Evolutionary conservation across 2,329 filamentous ascomycete genomes (phyloP).

Genomic region (Coniella vitis): DNA sequence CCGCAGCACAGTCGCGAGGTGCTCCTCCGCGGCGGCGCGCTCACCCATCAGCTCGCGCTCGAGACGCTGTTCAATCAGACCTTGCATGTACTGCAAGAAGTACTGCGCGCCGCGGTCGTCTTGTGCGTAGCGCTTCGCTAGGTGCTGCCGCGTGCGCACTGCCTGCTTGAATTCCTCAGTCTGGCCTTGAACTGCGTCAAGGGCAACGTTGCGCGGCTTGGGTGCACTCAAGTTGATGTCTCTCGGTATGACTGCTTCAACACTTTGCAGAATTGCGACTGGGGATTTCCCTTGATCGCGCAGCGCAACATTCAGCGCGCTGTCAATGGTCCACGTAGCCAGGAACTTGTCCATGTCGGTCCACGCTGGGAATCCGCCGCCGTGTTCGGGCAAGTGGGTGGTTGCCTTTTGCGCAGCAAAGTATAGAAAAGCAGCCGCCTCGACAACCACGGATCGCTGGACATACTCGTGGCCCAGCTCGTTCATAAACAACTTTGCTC

Average conservation of each 20-base stretch:
- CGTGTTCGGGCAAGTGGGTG: not conserved
- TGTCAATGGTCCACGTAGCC: constrained; percentile 7
- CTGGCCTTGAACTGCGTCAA: not conserved
- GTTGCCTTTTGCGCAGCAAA: constrained; percentile 11
- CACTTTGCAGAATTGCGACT: not conserved
- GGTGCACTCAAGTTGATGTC: not conserved
- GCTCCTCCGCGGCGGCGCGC: not conserved
- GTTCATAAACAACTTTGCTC: constrained; percentile 19
- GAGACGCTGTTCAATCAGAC: not conserved
- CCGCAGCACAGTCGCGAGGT: not conserved
- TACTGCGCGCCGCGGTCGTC: not conserved
- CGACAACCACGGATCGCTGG: constrained; percentile 18
- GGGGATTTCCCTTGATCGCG: not conserved
- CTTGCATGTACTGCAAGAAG: not conserved
- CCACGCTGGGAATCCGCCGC: constrained; percentile 14
- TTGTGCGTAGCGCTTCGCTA: not conserved
- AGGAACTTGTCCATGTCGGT: constrained; percentile 19
- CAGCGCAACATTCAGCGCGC: constrained; percentile 12
- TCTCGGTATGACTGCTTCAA: not conserved
- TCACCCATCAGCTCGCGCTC: not conserved
- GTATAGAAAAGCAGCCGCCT: constrained; percentile 21
- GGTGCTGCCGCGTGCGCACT: not conserved
- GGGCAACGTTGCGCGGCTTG: not conserved
- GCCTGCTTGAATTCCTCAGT: not conserved
- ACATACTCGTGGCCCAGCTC: constrained; percentile 20